Evolutionary conservation across 352 stramenopile species (phyloP).

Genomic region (Pythium inflatum): DNA sequence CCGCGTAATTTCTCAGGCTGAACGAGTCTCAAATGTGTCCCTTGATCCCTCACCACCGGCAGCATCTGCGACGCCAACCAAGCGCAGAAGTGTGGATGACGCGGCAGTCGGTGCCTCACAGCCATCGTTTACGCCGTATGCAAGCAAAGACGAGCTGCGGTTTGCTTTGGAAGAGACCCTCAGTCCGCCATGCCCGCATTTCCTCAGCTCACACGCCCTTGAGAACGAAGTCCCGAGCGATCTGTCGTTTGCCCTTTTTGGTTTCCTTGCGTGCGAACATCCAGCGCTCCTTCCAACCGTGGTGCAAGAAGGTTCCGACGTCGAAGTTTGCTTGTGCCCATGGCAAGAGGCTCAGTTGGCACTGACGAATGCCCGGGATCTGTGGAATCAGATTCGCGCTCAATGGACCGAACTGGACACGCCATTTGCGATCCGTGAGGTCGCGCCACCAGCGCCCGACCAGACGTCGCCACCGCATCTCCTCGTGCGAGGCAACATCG

Average conservation of each 20-base stretch:
- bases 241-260: slow-evolving; percentile 62
- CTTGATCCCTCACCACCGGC: neutral
- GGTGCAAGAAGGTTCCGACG: slow-evolving; percentile 5
- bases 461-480: slow-evolving; percentile 46
- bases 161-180: slow-evolving; percentile 43
- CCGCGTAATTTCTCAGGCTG: slow-evolving; percentile 33
- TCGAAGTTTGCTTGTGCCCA: slow-evolving; percentile 31
- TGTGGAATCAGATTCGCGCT: slow-evolving; percentile 51
- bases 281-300: slow-evolving; percentile 36
- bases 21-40: neutral
- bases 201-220: slow-evolving; percentile 45
- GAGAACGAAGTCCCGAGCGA: slow-evolving; percentile 47
- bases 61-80: neutral
- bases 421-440: slow-evolving; percentile 62
- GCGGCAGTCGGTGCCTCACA: neutral
- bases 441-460: slow-evolving; percentile 44
- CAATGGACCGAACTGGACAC: slow-evolving; percentile 68
- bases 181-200: slow-evolving; percentile 44
- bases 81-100: neutral
- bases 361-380: slow-evolving; percentile 45
- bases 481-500: slow-evolving; percentile 58
- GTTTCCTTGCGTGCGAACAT: slow-evolving; percentile 65
- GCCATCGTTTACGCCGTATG: slow-evolving; percentile 33
- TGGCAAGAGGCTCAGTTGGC: slow-evolving; percentile 62
- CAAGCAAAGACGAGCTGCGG: slow-evolving; percentile 47